Conservation (phyloP, 176 grass and related monocot genomes). For the Ensete ventricosum region DNA sequence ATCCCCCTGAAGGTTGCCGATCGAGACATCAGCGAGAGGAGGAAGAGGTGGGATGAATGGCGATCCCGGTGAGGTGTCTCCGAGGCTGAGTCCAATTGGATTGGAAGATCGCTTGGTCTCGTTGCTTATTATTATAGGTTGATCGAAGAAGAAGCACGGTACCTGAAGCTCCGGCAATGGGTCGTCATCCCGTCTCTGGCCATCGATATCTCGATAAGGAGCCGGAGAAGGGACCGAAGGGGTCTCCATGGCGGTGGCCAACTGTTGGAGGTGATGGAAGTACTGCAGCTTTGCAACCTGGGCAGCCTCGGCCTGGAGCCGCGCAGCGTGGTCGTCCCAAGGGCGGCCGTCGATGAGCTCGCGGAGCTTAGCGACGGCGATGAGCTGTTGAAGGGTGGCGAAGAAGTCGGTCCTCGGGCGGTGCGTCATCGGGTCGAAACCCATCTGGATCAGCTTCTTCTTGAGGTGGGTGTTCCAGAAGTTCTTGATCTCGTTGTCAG, state of each 20-base stretch:
- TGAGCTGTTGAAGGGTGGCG: conserved; percentile 62
- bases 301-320: conserved; percentile 44
- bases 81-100: too few species aligned
- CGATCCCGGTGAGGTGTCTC: too few species aligned
- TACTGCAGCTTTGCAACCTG: conserved; percentile 60
- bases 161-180: too few species aligned
- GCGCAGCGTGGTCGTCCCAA: conserved; percentile 44
- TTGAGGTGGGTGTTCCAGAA: conserved; percentile 99
- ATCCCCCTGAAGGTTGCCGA: too few species aligned
- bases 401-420: conserved; percentile 85
- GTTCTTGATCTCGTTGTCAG: conserved; percentile 98
- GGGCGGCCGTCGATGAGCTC: conserved; percentile 56
- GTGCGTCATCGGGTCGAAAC: conserved; percentile 96
- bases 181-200: too few species aligned
- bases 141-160: too few species aligned
- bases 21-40: too few species aligned
- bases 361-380: conserved; percentile 71
- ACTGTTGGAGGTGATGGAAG: conserved; percentile 47
- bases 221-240: too few species aligned
- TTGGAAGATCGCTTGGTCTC: too few species aligned
- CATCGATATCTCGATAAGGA: too few species aligned
- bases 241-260: conserved; percentile 14
- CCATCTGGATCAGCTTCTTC: conserved; percentile 98
- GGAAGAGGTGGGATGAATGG: too few species aligned
- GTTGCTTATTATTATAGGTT: too few species aligned